Evolutionary conservation across 768 basidiomycete species (phyloP).

Genomic region (Suillus subluteus): DNA sequence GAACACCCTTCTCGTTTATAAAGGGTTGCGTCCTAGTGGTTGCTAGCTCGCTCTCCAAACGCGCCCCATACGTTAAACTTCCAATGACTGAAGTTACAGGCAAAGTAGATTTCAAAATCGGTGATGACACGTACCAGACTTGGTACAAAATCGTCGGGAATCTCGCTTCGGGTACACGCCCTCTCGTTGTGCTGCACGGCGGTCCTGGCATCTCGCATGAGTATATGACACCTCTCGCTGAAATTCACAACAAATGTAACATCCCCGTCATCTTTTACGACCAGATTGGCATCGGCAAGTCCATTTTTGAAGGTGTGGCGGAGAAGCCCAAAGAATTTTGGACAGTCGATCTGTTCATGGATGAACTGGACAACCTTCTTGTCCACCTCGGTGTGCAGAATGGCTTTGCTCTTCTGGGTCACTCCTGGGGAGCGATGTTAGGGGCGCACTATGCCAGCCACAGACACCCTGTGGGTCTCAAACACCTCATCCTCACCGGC

Average conservation of each 20-base stretch:
- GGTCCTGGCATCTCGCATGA: constrained; percentile 51
- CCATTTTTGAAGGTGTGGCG: constrained; percentile 36
- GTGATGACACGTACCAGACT: constrained; percentile 37
- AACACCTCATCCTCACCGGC: constrained; percentile 32
- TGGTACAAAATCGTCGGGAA: constrained; percentile 57
- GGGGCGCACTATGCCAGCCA: constrained; percentile 37
- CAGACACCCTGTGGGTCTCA: constrained; percentile 37
- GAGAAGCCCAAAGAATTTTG: constrained; percentile 39
- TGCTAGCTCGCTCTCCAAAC: not conserved
- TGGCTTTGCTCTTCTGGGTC: constrained; percentile 47
- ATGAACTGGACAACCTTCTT: constrained; percentile 52
- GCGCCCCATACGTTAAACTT: not conserved
- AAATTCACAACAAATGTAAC: constrained; percentile 24
- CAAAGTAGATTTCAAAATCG: constrained; percentile 5
- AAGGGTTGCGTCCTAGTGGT: not conserved
- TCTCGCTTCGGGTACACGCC: constrained; percentile 39
- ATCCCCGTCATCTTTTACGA: constrained; percentile 49
- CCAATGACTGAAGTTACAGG: constrained; percentile 11
- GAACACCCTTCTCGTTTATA: not conserved
- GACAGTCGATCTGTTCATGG: constrained; percentile 50
- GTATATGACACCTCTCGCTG: constrained; percentile 39
- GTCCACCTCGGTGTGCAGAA: constrained; percentile 41
- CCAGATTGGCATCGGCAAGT: constrained; percentile 44
- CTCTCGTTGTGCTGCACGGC: constrained; percentile 56
- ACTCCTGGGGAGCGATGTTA: constrained; percentile 57